Base-by-base conservation (phyloP, 495 filamentous ascomycete genomes). In the Penicillium soppii region DNA sequence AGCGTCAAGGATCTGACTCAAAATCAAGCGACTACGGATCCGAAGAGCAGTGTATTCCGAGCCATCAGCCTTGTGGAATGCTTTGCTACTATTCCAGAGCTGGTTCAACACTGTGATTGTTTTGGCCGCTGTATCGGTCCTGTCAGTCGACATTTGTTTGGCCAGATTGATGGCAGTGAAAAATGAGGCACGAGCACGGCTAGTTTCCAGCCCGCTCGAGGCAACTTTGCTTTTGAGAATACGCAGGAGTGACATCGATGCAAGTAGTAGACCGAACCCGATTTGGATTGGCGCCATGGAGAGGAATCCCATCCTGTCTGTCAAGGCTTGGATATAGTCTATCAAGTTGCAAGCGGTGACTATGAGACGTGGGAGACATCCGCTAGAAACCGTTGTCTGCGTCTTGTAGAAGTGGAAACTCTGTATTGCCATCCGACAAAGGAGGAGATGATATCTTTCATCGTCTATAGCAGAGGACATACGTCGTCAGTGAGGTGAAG, bases 1-100 rank as follows among this genome's bases (percentile, higher is more conserved):
- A 16, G 70, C 51, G 54, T 78, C 76, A n/a, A 77, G 53, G 7
- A 77, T 62, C 8, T 67, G 62, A 47, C 73, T 72, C 7, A 75
- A 57, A 0, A 67, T 62, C 6, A 79, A 57, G 5, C 75, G 67
- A 40, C 69, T 73, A 9, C 74, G 68, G 17, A 79, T 73, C 1
- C 75, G 65, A 20, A 75, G 63, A 1, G 62, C 53, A 0, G 63
- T 62, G 32, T 69, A 71, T 23, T 69, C 66, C 4, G 59, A 59
- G 7, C 75, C 74, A 43, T 77, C 72, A 2, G 66, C 21, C 29
- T 63, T 69, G 17, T 68, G 72, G 38, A 79, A 79, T 5, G 69
- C 71, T 43, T 67, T 76, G 47, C 46, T 61, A 56, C 76, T 79
- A 38, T 71, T 75, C 69, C 72, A 77, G 2, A 78, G 48, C 22